Conservation (phyloP, 169 alveolate species). For the Cyclospora cayetanensis region DNA sequence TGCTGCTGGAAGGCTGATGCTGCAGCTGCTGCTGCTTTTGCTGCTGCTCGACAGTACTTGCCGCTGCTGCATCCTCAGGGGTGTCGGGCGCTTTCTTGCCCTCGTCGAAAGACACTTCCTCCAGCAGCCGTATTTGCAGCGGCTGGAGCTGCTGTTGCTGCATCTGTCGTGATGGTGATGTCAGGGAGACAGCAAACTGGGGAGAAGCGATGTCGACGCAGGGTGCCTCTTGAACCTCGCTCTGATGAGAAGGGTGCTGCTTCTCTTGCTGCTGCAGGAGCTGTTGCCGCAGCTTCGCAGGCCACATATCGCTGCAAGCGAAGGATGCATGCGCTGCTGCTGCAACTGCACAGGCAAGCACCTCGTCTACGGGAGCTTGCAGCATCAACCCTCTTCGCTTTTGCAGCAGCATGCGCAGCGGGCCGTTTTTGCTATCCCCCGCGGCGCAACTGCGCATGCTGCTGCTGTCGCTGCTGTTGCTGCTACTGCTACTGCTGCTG, state of each 20-base stretch:
- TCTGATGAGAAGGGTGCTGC: conserved; percentile 1
- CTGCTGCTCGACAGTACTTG: too few relatives aligned
- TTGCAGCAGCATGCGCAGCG: conserved; percentile 2
- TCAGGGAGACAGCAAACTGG: too few relatives aligned
- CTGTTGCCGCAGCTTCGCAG: conserved; percentile 7
- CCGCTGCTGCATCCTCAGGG: conserved; percentile 1
- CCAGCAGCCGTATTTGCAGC: background rate
- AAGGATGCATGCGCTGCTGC: conserved; percentile 18
- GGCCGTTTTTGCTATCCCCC: background rate
- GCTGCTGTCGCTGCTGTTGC: background rate
- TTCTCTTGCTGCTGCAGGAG: conserved; percentile 26
- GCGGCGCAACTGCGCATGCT: background rate
- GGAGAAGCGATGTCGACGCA: background rate
- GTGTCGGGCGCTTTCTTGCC: conserved; percentile 21
- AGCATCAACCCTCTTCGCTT: conserved; percentile 25
- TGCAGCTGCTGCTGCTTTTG: conserved; percentile 42
- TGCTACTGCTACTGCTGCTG: conserved; percentile 29
- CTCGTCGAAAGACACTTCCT: background rate
- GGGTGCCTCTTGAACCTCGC: background rate
- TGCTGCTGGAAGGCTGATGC: conserved; percentile 2
- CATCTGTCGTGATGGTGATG: background rate
- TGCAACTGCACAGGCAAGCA: background rate
- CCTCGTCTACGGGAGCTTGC: background rate
- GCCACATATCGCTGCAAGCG: background rate
- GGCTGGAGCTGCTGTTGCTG: conserved; percentile 7